Evolutionary conservation across 2,329 filamentous ascomycete genomes (phyloP).

Genomic region (Colletotrichum tabaci): DNA sequence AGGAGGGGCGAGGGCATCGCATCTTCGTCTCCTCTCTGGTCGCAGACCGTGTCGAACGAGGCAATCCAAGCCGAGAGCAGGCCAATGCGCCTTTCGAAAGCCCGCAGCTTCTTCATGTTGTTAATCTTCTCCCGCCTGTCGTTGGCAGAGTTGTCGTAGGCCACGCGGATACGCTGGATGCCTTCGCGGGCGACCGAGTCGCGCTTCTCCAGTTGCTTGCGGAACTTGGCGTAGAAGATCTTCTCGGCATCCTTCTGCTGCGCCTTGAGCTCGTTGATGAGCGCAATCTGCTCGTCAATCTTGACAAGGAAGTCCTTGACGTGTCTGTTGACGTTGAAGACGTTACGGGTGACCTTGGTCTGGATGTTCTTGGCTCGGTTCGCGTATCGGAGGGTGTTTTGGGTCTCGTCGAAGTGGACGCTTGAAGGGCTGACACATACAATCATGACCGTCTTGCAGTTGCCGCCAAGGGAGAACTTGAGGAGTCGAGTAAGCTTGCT

Average conservation of each 20-base stretch:
- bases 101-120: conserved; percentile 85
- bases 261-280: conserved; percentile 95
- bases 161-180: conserved; percentile 81
- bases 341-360: conserved; percentile 98
- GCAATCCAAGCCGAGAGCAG: conserved; percentile 94
- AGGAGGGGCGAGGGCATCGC: conserved; percentile 77
- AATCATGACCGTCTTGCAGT: conserved; percentile 99
- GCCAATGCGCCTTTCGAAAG: conserved; percentile 87
- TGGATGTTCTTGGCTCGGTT: conserved; percentile 99
- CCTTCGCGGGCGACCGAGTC: conserved; percentile 84
- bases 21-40: conserved; percentile 77
- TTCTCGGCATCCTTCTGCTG: conserved; percentile 92
- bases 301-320: conserved; percentile 99
- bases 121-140: conserved; percentile 85
- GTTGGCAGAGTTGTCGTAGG: conserved; percentile 84
- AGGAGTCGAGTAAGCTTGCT: conserved; percentile 95
- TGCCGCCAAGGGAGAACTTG: conserved; percentile 97
- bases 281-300: conserved; percentile 97
- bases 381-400: conserved; percentile 97
- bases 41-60: conserved; percentile 88
- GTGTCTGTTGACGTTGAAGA: conserved; percentile 98
- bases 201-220: conserved; percentile 90
- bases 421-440: conserved; percentile 98
- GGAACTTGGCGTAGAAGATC: conserved; percentile 88
- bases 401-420: conserved; percentile 96